These are phyloP conservation scores for Hypoxylon intermedium DNA, from an alignment of 495 filamentous ascomycete genomes.

Conservation along the genomic window DNA sequence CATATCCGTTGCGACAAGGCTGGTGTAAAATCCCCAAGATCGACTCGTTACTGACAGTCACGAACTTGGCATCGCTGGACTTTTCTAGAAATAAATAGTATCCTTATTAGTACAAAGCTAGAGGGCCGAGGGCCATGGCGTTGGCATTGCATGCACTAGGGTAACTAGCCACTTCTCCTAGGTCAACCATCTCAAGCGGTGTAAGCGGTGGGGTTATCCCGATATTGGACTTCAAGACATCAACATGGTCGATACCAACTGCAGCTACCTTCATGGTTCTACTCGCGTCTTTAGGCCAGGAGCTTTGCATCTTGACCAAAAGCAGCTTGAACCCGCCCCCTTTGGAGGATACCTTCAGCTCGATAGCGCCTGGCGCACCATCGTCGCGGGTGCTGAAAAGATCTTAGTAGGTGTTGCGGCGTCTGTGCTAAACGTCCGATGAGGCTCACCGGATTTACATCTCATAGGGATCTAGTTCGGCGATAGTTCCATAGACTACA, in stretches of 20 bases:
- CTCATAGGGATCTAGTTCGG: too few relatives aligned
- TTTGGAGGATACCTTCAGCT: conserved; percentile 21
- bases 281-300: conserved; percentile 13
- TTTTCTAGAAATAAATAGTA: conserved; percentile 21
- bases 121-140: conserved; percentile 31
- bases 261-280: conserved; percentile 8
- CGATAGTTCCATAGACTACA: too few relatives aligned
- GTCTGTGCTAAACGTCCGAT: too few relatives aligned
- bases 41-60: conserved; percentile 14
- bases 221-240: conserved; percentile 38
- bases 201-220: conserved; percentile 36
- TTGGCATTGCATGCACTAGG: too few relatives aligned
- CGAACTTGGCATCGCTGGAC: conserved; percentile 25
- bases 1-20: conserved; percentile 20
- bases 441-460: too few relatives aligned
- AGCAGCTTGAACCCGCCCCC: conserved; percentile 35
- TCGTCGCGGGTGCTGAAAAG: too few relatives aligned
- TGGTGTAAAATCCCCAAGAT: conserved; percentile 4
- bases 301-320: conserved; percentile 39
- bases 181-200: conserved; percentile 25
- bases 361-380: conserved; percentile 3
- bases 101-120: conserved; percentile 33
- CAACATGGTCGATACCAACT: conserved; percentile 24
- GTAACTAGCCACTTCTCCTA: neutral
- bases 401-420: too few relatives aligned